Evolutionary conservation across 192 early-diverging fungal species (phyloP), one percentile per base, ranked within the genome.

Genomic region (Phlyctochytrium planicorne): DNA sequence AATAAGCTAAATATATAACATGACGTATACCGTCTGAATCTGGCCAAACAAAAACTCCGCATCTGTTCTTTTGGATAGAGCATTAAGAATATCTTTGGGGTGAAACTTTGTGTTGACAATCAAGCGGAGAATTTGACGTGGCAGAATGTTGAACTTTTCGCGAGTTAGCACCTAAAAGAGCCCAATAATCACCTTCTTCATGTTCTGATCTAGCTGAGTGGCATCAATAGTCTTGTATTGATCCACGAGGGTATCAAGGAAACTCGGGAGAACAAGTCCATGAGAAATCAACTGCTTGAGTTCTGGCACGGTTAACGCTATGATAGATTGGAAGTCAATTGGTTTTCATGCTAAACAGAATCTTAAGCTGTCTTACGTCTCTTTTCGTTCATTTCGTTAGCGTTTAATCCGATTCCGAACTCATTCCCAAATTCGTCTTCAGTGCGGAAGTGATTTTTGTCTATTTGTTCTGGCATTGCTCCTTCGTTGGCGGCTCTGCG

Each of bases 281-380:
- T 84, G 82, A 25, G 82, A 75, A 56, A 86, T 80, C 33, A 84
- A 62, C 52, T 70, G 82, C 30, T 78, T 72, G 29, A 86, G 66
- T 53, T 86, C 82, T 12, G 68, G 52, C 16, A 84, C 66, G 3
- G 72, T 77, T 55, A 83, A 68, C 17, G 36, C 76, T 77, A 31
- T n/a, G n/a, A n/a, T n/a, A n/a, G n/a, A n/a, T n/a, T n/a, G n/a
- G n/a, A n/a, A 29, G 16, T 64, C 2, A 2, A 32, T 69, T 33
- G 1, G 59, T n/a, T n/a, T n/a, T n/a, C n/a, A n/a, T 30, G 30
- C 2, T 20, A 32, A 32, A 25, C 24, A 32, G 30, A 27, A 34
- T 36, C 3, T 60, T 4, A 17, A 62, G 14, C n/a, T 55, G 56
- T 73, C 16, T 24, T 31, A 66, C 16, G 60, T 74, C 23, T 67